A percentile compares a stretch with the other conserved stretches of the same genome.
phyloP scores from a whole-genome alignment of 495 filamentous ascomycete genomes.

The Aspergillus nidulans region DNA sequence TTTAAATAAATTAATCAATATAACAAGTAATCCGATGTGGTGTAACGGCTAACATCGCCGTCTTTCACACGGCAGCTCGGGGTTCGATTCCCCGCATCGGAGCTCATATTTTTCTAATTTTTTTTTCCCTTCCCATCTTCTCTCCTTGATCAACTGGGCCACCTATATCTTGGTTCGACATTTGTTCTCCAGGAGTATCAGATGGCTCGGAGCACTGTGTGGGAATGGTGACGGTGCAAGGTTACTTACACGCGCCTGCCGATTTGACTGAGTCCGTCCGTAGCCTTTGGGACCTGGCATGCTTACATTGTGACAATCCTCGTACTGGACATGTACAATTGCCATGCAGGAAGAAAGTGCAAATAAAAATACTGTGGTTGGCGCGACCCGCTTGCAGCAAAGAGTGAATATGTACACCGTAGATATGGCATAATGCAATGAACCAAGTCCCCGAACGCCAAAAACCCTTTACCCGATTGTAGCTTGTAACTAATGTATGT shows the following conservation, averaged over 20 bases:
- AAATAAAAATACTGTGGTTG: background rate
- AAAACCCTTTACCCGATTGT: background rate
- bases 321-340: no score
- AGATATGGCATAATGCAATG: background rate
- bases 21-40: slow-evolving; percentile 9
- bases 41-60: slow-evolving; percentile 8
- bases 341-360: no score
- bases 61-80: slow-evolving; percentile 21
- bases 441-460: background rate
- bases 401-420: background rate
- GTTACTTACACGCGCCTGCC: no score
- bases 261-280: no score
- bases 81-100: slow-evolving; percentile 33
- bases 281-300: no score
- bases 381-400: background rate
- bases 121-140: background rate
- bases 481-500: background rate
- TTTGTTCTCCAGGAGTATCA: no score
- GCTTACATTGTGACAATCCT: no score
- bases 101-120: slow-evolving; percentile 6
- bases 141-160: background rate
- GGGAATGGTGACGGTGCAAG: no score
- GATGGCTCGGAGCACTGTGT: no score
- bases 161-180: no score
- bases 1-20: no score